Base-by-base conservation (phyloP, 768 basidiomycete species). In the Gloeostereum incarnatum region DNA sequence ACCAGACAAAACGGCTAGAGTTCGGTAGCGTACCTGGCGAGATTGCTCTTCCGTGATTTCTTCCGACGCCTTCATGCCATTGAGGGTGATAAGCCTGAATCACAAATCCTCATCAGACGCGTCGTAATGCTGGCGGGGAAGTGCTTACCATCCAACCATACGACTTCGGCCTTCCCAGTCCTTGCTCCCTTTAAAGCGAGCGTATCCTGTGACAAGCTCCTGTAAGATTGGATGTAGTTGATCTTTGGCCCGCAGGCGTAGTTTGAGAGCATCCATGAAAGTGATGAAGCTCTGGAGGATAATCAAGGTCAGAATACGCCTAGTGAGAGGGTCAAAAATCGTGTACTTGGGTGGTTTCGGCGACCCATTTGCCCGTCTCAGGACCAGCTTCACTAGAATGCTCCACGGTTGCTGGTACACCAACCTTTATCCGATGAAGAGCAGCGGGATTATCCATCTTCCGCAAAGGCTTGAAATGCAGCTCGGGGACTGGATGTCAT, bases 81-180 rank as follows among this genome's bases (percentile, higher is more conserved):
- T 98, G 16, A 99, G 71, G 4, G 89, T 91, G 50, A 99, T 98
- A 27, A 99, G 67, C 92, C 90, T 93, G 40, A 2, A 29, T n/a
- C n/a, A n/a, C n/a, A n/a, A n/a, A n/a, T n/a, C n/a, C n/a, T n/a
- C n/a, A n/a, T n/a, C n/a, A n/a, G n/a, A n/a, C n/a, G n/a, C n/a
- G n/a, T n/a, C n/a, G n/a, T n/a, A n/a, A n/a, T n/a, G n/a, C n/a
- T n/a, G 14, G 23, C 25, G 8, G 18, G 43, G 23, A 14, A 32
- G 5, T 3, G 56, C 80, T 41, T 45, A 91, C 94, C 94, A 99
- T 42, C 81, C 79, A 36, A 98, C 76, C 73, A 98, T 91, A 57
- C 81, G 78, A 45, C 86, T 90, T 35, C 93, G 70, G 0, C 94
- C 96, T 62, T 98, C 92, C 89, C 92, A 96, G 48, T 96, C 93